Conservation (phyloP, 305 asterid species). For the Solanum chacoense region DNA sequence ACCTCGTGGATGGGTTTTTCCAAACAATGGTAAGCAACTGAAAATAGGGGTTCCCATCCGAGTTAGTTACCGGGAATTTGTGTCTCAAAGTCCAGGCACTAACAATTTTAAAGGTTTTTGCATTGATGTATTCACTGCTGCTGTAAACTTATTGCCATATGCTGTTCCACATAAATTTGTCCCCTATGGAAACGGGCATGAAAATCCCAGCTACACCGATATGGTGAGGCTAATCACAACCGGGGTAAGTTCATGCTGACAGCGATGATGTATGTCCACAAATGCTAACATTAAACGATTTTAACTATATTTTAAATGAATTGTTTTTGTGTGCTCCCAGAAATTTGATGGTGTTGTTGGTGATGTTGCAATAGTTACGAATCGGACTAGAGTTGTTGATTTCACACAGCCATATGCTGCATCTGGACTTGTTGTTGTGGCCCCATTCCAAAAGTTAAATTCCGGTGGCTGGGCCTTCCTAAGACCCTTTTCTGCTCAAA, state of each 20-base stretch:
- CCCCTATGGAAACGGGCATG: conserved; percentile 29
- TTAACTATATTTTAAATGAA: not conserved
- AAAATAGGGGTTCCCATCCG: conserved; percentile 37
- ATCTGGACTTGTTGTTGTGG: conserved; percentile 40
- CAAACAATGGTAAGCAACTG: conserved; percentile 34
- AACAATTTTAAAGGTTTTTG: conserved; percentile 35
- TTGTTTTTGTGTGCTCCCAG: conserved; percentile 4
- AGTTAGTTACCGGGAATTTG: conserved; percentile 32
- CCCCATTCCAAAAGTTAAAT: conserved; percentile 25
- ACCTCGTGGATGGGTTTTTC: conserved; percentile 52
- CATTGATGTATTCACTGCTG: conserved; percentile 38
- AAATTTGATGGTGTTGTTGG: conserved; percentile 28
- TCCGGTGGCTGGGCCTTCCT: conserved; percentile 45
- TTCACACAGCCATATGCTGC: conserved; percentile 42
- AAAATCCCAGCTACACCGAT: conserved; percentile 31
- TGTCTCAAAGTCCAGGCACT: conserved; percentile 28
- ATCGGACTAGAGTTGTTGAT: conserved; percentile 26
- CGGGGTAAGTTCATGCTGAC: conserved; percentile 27
- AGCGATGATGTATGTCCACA: not conserved
- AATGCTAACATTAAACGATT: not conserved
- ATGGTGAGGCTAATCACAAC: conserved; percentile 20
- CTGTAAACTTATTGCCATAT: conserved; percentile 37
- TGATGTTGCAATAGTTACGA: conserved; percentile 28
- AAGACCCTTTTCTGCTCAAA: conserved; percentile 28
- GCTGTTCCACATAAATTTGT: conserved; percentile 34